Percentiles rank a stretch among this genome's conserved stretches.
phyloP scores from a whole-genome alignment of 257 asterid genomes.

The Solanum verrucosum region DNA sequence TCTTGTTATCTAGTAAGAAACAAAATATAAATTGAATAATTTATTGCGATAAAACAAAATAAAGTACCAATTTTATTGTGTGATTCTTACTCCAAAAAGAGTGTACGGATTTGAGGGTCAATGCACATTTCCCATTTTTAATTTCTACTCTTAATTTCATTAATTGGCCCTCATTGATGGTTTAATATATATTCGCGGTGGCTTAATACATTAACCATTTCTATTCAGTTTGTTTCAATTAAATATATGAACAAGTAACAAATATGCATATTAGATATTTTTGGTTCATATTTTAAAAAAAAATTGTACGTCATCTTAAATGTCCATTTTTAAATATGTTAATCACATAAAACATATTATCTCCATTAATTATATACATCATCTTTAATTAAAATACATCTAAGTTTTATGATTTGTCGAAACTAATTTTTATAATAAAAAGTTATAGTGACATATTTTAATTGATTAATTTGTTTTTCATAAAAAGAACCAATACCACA shows the following conservation, averaged over 20 bases:
- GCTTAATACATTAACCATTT: background rate
- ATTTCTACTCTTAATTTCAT: background rate
- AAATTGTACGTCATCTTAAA: no score
- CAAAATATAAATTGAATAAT: no score
- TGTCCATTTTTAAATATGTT: no score
- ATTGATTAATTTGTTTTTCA: no score
- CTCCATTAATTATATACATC: background rate
- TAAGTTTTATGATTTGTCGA: background rate
- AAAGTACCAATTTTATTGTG: background rate
- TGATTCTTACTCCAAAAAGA: background rate
- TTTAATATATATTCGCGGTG: no score
- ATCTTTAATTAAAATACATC: no score
- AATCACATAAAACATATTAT: background rate
- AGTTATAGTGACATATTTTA: background rate
- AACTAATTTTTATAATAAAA: no score
- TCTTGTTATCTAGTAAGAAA: no score
- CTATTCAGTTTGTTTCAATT: background rate
- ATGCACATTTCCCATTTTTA: background rate
- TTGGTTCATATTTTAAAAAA: background rate
- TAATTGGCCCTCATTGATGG: background rate
- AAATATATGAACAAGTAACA: background rate
- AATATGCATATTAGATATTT: no score
- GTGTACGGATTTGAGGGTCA: background rate
- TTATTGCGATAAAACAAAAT: background rate
- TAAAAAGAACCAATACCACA: accelerated